These are phyloP conservation scores for Globisporangium camurandrum DNA, from an alignment of 352 stramenopile genomes.

Conservation along the genomic window DNA sequence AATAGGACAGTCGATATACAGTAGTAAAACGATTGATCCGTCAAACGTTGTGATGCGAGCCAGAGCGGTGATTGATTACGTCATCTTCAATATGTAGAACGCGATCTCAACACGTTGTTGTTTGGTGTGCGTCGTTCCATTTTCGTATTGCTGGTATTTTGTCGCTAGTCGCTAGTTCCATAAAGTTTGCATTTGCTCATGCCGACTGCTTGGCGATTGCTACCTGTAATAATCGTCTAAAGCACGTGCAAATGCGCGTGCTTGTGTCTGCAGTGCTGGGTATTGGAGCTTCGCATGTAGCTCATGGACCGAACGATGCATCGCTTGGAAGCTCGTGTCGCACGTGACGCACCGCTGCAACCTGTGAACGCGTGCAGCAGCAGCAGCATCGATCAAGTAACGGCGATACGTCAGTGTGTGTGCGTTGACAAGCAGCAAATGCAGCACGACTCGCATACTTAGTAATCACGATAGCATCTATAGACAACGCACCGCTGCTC, in stretches of 20 bases:
- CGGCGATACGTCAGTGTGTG: background rate
- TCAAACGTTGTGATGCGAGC: no score
- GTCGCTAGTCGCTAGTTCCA: background rate
- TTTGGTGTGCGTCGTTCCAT: background rate
- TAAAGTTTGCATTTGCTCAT: background rate
- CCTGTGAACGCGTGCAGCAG: no score
- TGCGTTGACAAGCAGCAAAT: background rate
- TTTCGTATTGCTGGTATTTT: background rate
- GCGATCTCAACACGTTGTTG: background rate
- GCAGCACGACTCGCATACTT: no score
- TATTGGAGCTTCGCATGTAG: constrained; percentile 23
- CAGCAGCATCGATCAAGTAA: constrained; percentile 1
- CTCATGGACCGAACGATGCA: constrained; percentile 35
- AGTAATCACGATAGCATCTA: no score
- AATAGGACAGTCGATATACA: background rate
- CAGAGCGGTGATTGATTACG: no score
- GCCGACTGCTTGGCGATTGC: no score
- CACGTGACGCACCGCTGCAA: constrained; percentile 59
- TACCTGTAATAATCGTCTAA: no score
- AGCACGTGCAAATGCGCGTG: constrained; percentile 29
- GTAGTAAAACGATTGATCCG: no score
- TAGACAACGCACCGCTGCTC: constrained; percentile 48
- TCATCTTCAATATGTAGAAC: no score
- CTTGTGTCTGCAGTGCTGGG: constrained; percentile 37
- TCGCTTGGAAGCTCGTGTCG: constrained; percentile 60